Evolutionary conservation across 306 rosid genomes (phyloP).

Genomic region (Corylus americana): DNA sequence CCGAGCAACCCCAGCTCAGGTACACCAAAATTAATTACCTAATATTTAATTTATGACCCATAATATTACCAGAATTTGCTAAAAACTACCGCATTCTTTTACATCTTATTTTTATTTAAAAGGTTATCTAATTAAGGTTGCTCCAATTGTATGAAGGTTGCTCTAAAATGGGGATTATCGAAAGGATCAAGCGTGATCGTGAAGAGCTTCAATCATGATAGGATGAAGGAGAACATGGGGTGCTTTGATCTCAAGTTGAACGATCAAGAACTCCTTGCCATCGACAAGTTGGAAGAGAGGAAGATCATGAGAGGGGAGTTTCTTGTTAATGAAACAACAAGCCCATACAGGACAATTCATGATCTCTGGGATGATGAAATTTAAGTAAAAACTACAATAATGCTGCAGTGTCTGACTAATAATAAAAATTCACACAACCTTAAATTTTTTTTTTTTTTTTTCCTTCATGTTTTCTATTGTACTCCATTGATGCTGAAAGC

Average conservation of each 20-base stretch:
- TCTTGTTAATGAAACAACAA: conserved; percentile 71
- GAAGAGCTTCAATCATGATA: conserved; percentile 68
- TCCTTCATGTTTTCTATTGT: background rate
- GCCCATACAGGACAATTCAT: conserved; percentile 73
- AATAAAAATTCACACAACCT: background rate
- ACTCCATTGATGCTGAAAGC: background rate
- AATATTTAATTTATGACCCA: too few relatives aligned
- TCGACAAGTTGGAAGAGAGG: conserved; percentile 64
- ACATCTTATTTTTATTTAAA: background rate
- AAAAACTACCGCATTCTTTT: background rate
- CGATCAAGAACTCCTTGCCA: conserved; percentile 51
- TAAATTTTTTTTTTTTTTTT: too few relatives aligned
- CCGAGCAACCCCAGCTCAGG: conserved; percentile 81
- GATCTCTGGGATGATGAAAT: conserved; percentile 88
- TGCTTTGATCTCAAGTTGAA: conserved; percentile 61
- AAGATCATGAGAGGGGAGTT: conserved; percentile 93
- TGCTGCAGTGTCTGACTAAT: background rate
- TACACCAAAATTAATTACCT: background rate
- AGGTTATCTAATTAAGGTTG: background rate
- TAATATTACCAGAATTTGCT: too few relatives aligned
- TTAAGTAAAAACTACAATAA: conserved; percentile 9
- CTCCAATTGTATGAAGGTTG: conserved; percentile 47
- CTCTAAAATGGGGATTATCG: conserved; percentile 74
- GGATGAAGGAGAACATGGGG: conserved; percentile 70
- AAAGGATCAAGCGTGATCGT: conserved; percentile 85